Base-by-base conservation (phyloP, 1,284 basidiomycete species). In the Cryptococcus sp. region DNA sequence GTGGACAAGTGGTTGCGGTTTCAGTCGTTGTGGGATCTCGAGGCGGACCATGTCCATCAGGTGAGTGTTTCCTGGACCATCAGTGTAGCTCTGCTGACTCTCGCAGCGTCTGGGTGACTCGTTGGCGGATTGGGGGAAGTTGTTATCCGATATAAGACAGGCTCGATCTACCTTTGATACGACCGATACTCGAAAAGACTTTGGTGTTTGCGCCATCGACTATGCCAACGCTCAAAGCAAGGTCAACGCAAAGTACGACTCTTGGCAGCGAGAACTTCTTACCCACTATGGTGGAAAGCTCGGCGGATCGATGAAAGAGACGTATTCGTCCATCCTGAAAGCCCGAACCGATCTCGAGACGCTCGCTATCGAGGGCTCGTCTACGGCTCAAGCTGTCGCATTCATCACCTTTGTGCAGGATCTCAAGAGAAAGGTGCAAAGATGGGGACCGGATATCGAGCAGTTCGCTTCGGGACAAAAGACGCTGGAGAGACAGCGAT, bases 321-420 rank as follows among this genome's bases (percentile, higher is more conserved):
- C 92, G 78, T 89, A 98, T 72, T 84, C 88, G 14, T 77, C 84
- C 25, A 92, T 99, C 51, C 74, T 87, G 54, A 95, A 97, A 76
- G 87, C 92, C 43, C 80, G 95, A 57, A 86, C 91, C 66, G 92
- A 97, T 59, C 80, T 99, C 45, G 95, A 98, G 74, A 86, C 90
- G 52, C 82, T 88, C 63, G 85, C 85, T 40, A 89, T 91, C 70
- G 76, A 77, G 45, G 73, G 74, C 4, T 68, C 63, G 40, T 80
- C 80, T 48, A 98, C 95, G 66, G 94, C 93, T 34, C 92, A 93
- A 54, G 92, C 95, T 67, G 95, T 99, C 58, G 86, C 89, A 1
- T 97, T 98, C 74, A 97, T 99, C 74, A 99, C 95, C 22, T 97
- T 97, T 68, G 93, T 98, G 1, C 94, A 98, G 75, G 93, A 97